Evolutionary conservation across 1,139 yeast species (phyloP).

Genomic region (Taphrina sp.): DNA sequence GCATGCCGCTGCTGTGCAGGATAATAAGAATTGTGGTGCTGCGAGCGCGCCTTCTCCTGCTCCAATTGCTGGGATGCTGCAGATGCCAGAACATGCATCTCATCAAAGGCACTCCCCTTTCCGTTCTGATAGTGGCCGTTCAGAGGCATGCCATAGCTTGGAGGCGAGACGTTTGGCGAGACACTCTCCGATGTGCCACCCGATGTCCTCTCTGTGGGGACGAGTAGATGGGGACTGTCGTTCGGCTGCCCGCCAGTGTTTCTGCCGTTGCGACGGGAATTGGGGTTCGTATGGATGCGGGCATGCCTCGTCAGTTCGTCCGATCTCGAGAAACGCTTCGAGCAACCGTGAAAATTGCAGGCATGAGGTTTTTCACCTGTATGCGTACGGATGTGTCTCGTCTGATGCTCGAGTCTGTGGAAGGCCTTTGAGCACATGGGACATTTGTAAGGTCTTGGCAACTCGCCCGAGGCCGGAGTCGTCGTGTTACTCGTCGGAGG

Average conservation of each 20-base stretch:
- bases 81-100: slow-evolving; percentile 72
- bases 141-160: slow-evolving; percentile 31
- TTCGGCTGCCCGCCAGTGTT: not conserved
- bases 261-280: slow-evolving; percentile 22
- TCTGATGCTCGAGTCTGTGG: slow-evolving; percentile 88
- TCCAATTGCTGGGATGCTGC: slow-evolving; percentile 80
- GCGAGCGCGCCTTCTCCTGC: slow-evolving; percentile 45
- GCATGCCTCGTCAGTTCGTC: slow-evolving; percentile 90
- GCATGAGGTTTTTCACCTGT: slow-evolving; percentile 95
- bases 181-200: slow-evolving; percentile 36
- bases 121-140: slow-evolving; percentile 13
- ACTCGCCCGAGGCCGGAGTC: slow-evolving; percentile 40
- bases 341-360: slow-evolving; percentile 83
- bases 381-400: slow-evolving; percentile 90
- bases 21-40: slow-evolving; percentile 12
- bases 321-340: slow-evolving; percentile 77
- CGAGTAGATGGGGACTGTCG: not conserved
- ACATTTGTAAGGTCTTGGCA: slow-evolving; percentile 78
- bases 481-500: slow-evolving; percentile 15
- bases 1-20: slow-evolving; percentile 30
- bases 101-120: slow-evolving; percentile 41
- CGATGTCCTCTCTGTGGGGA: too few relatives aligned
- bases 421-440: slow-evolving; percentile 90
- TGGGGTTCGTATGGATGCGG: slow-evolving; percentile 57
- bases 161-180: slow-evolving; percentile 39